Conservation (phyloP, 2,329 filamentous ascomycete species). For the Simplicillium aogashimaense region DNA sequence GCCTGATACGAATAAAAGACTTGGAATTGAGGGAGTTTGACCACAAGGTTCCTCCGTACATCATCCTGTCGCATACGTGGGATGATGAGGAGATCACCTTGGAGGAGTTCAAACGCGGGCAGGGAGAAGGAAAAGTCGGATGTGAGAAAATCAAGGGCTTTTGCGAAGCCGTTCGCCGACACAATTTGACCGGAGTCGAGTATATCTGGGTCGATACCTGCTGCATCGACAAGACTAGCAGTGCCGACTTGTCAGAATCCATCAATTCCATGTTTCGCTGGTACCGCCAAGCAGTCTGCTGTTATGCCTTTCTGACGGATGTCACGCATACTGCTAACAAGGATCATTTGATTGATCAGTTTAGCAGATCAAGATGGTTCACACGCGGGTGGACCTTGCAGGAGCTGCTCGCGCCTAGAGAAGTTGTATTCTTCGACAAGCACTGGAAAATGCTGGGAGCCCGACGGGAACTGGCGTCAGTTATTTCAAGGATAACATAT, state of each 20-base stretch:
- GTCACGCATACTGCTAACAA: slow-evolving; percentile 5
- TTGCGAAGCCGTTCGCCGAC: slow-evolving; percentile 10
- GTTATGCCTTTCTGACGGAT: slow-evolving; percentile 13
- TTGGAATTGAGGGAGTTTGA: slow-evolving; percentile 10
- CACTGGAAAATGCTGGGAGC: slow-evolving; percentile 13
- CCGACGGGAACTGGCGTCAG: slow-evolving; percentile 7
- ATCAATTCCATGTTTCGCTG: slow-evolving; percentile 16
- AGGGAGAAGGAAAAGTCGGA: slow-evolving; percentile 1
- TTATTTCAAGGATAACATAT: slow-evolving; percentile 8
- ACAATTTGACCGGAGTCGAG: slow-evolving; percentile 8
- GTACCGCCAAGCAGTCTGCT: slow-evolving; percentile 12
- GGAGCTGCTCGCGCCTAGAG: slow-evolving; percentile 15
- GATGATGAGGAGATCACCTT: slow-evolving; percentile 15
- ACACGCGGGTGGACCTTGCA: slow-evolving; percentile 16
- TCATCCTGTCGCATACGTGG: slow-evolving; percentile 22
- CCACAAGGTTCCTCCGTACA: slow-evolving; percentile 12
- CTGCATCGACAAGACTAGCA: slow-evolving; percentile 18
- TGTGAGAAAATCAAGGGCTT: slow-evolving; percentile 11
- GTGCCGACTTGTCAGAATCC: slow-evolving; percentile 16
- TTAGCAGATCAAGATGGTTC: slow-evolving; percentile 10
- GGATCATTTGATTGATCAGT: slow-evolving; percentile 2
- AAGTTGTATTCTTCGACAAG: slow-evolving; percentile 13
- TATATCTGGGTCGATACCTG: slow-evolving; percentile 19
- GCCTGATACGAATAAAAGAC: slow-evolving; percentile 12
- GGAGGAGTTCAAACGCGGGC: slow-evolving; percentile 5